A percentile compares a stretch with the other conserved stretches of the same genome.
These are phyloP conservation scores for Colletotrichum cuscutae DNA, from an alignment of 2,329 filamentous ascomycete species.

Conservation along the genomic window DNA sequence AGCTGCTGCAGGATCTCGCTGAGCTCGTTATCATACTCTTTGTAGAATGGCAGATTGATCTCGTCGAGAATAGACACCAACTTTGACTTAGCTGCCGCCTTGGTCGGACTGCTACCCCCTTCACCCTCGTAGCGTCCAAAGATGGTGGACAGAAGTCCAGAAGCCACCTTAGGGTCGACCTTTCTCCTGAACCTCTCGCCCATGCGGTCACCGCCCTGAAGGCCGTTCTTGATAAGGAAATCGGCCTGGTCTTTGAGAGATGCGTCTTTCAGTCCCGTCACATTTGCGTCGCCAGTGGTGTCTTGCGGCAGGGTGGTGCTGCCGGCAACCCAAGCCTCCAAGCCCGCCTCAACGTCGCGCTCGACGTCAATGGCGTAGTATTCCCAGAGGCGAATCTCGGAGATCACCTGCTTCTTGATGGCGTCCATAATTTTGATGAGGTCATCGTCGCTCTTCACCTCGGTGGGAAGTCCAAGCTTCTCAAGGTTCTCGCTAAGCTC, in stretches of 20 bases:
- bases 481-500: slow-evolving; percentile 82
- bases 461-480: slow-evolving; percentile 78
- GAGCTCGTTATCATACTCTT: slow-evolving; percentile 88
- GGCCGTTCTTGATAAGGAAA: slow-evolving; percentile 75
- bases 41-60: slow-evolving; percentile 88
- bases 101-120: slow-evolving; percentile 56
- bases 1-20: slow-evolving; percentile 89
- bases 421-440: slow-evolving; percentile 84
- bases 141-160: slow-evolving; percentile 73
- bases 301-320: slow-evolving; percentile 65
- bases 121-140: slow-evolving; percentile 75
- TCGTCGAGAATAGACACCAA: slow-evolving; percentile 78
- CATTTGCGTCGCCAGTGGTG: slow-evolving; percentile 44
- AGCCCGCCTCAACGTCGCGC: slow-evolving; percentile 72
- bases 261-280: slow-evolving; percentile 60
- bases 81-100: slow-evolving; percentile 63
- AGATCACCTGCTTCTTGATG: slow-evolving; percentile 83
- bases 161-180: slow-evolving; percentile 76
- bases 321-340: slow-evolving; percentile 77
- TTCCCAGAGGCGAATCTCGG: slow-evolving; percentile 86
- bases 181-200: slow-evolving; percentile 81
- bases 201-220: slow-evolving; percentile 77
- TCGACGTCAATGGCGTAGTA: slow-evolving; percentile 89
- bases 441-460: slow-evolving; percentile 77
- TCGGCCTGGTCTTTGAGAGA: slow-evolving; percentile 63